Base-by-base conservation (phyloP, 2,329 filamentous ascomycete genomes). In the Davidsoniella virescens region DNA sequence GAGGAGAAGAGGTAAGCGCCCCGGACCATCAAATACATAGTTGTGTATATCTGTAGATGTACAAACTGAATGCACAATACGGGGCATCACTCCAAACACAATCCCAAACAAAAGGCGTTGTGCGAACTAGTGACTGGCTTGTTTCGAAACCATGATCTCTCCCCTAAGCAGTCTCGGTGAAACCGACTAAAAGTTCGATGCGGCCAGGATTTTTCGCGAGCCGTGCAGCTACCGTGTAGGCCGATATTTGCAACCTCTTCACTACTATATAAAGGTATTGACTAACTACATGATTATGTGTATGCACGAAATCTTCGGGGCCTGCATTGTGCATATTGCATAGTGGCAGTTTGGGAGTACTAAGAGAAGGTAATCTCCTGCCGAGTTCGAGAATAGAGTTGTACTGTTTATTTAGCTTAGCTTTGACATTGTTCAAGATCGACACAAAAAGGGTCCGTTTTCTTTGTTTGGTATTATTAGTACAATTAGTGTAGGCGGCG, bases 71-170 rank as follows among this genome's bases (percentile, higher is more conserved):
- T n/a, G n/a, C 38, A 41, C n/a, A 17, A 41, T 17, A 41, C 38
- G 44, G 42, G 26, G 52, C n/a, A 41, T 25, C 36, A 42, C 47
- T 45, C 20, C 25, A 45, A 45, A 45, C 43, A 45, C 43, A 36
- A 29, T 45, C 43, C 43, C 43, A 48, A 33, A 40, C 23, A 7
- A 33, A 33, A 18, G 12, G 36, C 37, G 36, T 40, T 39, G 36
- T 18, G 37, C 36, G 46, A 37, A 38, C 25, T n/a, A 29, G 20
- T 26, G 5, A 41, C 37, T 25, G 23, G 14, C 25, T 48, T 48
- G 46, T 48, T 45, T 23, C 50, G 29, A 55, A 49, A 37, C 46
- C 53, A 54, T 54, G 46, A 47, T 48, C 33, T 36, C 44, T 44
- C 12, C 29, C 29, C 29, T 5, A 12, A 33, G 9, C 9, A 12